These are phyloP conservation scores for Penicillium cosmopolitanum DNA, from an alignment of 495 filamentous ascomycete species.

Conservation along the genomic window DNA sequence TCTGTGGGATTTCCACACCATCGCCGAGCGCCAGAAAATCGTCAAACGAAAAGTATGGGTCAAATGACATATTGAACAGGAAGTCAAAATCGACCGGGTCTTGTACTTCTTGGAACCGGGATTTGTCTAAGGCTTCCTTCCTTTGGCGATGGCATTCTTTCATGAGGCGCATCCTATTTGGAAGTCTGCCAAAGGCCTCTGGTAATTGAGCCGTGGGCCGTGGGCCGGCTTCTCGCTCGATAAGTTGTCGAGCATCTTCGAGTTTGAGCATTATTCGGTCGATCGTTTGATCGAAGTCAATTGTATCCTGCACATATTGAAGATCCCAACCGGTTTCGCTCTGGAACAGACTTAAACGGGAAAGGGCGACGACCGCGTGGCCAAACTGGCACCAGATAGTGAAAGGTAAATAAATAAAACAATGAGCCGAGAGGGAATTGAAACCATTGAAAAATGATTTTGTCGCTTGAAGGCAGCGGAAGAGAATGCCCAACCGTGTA, in stretches of 20 bases:
- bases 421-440: conserved; percentile 22
- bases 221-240: neutral
- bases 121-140: conserved; percentile 12
- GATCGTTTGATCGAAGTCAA: conserved; percentile 19
- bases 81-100: conserved; percentile 16
- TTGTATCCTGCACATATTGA: conserved; percentile 20
- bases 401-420: conserved; percentile 26
- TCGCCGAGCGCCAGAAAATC: conserved; percentile 10
- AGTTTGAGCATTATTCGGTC: conserved; percentile 16
- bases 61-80: conserved; percentile 19
- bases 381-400: conserved; percentile 30
- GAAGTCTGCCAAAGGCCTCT: conserved; percentile 22
- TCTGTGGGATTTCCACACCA: neutral
- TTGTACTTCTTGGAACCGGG: neutral
- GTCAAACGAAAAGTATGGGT: conserved; percentile 19
- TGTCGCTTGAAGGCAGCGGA: conserved; percentile 28
- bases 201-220: conserved; percentile 4
- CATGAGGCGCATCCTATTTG: conserved; percentile 14
- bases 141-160: conserved; percentile 24
- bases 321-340: conserved; percentile 26
- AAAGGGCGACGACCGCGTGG: conserved; percentile 33
- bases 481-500: conserved; percentile 29
- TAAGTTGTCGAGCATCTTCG: conserved; percentile 8
- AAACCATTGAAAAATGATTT: conserved; percentile 35
- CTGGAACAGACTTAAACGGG: conserved; percentile 35